Percentiles rank a stretch among this genome's conserved stretches.
Conservation (phyloP, 768 basidiomycete genomes). For the Rhodosporidiobolus sp. region DNA sequence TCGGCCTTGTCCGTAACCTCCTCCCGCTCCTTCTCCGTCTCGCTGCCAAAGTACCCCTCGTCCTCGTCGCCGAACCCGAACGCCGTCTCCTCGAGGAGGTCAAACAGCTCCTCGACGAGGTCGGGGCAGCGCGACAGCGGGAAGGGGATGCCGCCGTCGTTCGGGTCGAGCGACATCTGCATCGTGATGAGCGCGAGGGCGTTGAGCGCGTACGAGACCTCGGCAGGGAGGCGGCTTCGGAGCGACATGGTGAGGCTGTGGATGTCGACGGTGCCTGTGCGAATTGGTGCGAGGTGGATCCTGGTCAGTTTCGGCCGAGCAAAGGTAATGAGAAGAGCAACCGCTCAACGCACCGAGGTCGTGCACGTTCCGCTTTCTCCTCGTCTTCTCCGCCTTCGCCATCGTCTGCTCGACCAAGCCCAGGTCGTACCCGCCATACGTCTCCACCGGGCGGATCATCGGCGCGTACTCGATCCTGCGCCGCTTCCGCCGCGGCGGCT, state of each 20-base stretch:
- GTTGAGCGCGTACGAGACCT: conserved; percentile 85
- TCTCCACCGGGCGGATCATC: conserved; percentile 15
- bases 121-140: conserved; percentile 72
- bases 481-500: conserved; percentile 35
- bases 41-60: conserved; percentile 24
- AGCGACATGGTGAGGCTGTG: conserved; percentile 91
- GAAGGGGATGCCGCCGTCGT: conserved; percentile 54
- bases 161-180: conserved; percentile 4
- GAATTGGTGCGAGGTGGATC: too few species aligned
- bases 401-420: conserved; percentile 23
- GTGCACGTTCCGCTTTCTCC: conserved; percentile 18
- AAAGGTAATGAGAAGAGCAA: neutral
- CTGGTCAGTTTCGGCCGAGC: too few species aligned
- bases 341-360: conserved; percentile 34
- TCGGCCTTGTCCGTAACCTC: too few species aligned
- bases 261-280: conserved; percentile 58
- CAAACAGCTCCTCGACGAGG: conserved; percentile 78
- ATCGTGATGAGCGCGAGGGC: conserved; percentile 72
- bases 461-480: conserved; percentile 40
- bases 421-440: conserved; percentile 29
- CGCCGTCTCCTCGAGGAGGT: conserved; percentile 63
- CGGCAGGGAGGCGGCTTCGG: conserved; percentile 74
- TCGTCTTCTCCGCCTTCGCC: neutral
- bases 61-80: conserved; percentile 43
- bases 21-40: conserved; percentile 1